Evolutionary conservation across 495 filamentous ascomycete genomes (phyloP), one percentile per base, ranked within the genome.

Genomic region (Tuber umbilicatum): DNA sequence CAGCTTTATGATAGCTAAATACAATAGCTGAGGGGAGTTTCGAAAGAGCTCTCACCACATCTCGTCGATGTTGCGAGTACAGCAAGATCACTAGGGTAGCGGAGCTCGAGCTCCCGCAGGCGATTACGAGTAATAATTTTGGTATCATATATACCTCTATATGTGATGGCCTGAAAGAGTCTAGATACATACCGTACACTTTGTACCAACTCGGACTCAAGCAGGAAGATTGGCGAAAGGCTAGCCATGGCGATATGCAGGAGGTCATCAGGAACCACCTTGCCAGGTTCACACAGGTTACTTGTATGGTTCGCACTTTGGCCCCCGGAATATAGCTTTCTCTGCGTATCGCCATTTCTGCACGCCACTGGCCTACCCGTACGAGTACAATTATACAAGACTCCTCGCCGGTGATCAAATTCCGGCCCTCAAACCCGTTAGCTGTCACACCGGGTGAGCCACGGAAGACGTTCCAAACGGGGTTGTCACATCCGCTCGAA

Each of bases 151-250:
- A n/a, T n/a, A n/a, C n/a, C n/a, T n/a, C n/a, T n/a, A n/a, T n/a
- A 10, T 27, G 23, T 10, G 47, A 55, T 55, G 6, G 21, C 23
- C 23, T 27, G n/a, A 27, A 12, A 55, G n/a, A 5, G 42, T 10
- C 2, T 7, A n/a, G 2, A n/a, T 0, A 50, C 5, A 19, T 19
- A 42, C 0, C 0, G 1, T 0, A 12, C 2, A 45, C 2, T 5
- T 55, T 23, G 0, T 47, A 47, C 23, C 21, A 55, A n/a, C 45
- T 16, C 23, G 21, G 45, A 47, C 45, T 23, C 45, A 7, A 21
- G 7, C 47, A 55, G 23, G 23, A n/a, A 55, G 47, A 55, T 55
- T n/a, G 5, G 6, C 45, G 21, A 47, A 55, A n/a, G n/a, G 3
- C 9, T 21, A 23, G 23, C 5, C 45, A 23, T 16, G 23, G 7